Evolutionary conservation across 2,329 filamentous ascomycete genomes (phyloP).

Genomic region (Neofusicoccum ribis): DNA sequence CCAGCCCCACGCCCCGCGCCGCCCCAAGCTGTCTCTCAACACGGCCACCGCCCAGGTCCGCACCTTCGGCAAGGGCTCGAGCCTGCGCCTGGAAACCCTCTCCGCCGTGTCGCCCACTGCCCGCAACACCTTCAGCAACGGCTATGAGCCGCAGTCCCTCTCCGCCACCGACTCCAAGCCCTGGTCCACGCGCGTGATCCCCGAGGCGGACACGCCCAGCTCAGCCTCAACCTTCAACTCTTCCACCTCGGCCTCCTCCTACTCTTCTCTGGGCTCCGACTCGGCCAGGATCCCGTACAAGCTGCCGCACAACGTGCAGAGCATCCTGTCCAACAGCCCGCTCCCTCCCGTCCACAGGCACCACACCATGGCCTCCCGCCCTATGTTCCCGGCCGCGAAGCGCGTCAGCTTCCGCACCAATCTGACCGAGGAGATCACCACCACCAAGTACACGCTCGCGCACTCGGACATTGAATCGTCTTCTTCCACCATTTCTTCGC

Average conservation of each 20-base stretch:
- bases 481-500: slow-evolving; percentile 33
- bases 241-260: slow-evolving; percentile 31
- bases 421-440: slow-evolving; percentile 61
- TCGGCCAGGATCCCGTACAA: slow-evolving; percentile 45
- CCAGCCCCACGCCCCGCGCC: slow-evolving; percentile 34
- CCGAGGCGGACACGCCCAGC: slow-evolving; percentile 34
- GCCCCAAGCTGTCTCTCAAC: slow-evolving; percentile 63
- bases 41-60: slow-evolving; percentile 50
- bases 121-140: slow-evolving; percentile 63
- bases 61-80: slow-evolving; percentile 56
- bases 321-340: slow-evolving; percentile 50
- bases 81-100: slow-evolving; percentile 54
- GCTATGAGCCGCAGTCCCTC: slow-evolving; percentile 45
- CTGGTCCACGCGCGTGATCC: slow-evolving; percentile 24
- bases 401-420: slow-evolving; percentile 57
- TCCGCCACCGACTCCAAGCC: slow-evolving; percentile 31
- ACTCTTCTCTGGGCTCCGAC: slow-evolving; percentile 32
- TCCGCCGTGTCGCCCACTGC: slow-evolving; percentile 61
- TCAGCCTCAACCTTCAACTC: slow-evolving; percentile 43
- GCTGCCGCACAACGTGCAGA: slow-evolving; percentile 46
- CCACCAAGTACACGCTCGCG: slow-evolving; percentile 54
- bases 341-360: slow-evolving; percentile 34
- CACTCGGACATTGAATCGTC: slow-evolving; percentile 57
- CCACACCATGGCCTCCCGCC: slow-evolving; percentile 44
- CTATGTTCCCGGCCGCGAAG: slow-evolving; percentile 58